Conservation (phyloP, 2,329 filamentous ascomycete genomes). For the Ceratocystis lukuohia region DNA sequence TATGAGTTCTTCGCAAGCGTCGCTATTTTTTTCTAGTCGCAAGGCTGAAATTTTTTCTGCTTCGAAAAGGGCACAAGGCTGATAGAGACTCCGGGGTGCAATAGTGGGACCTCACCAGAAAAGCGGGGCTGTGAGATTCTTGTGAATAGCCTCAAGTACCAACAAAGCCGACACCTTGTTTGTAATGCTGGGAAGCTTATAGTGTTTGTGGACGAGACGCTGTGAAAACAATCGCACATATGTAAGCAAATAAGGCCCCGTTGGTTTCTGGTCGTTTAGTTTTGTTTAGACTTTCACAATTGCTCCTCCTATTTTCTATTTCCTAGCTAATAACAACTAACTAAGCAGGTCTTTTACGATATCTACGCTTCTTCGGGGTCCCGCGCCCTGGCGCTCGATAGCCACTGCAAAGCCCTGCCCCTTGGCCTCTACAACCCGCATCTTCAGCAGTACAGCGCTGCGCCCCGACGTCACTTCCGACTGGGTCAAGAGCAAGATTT, state of each 20-base stretch:
- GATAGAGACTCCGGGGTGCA: neutral
- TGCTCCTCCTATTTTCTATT: neutral
- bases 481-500: constrained; percentile 15
- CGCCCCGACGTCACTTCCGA: neutral
- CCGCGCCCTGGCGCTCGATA: neutral
- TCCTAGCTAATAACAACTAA: neutral
- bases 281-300: too few species aligned
- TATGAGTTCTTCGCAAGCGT: neutral
- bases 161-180: neutral
- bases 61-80: constrained; percentile 9
- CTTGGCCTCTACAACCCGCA: neutral
- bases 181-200: too few species aligned
- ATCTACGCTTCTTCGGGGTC: constrained; percentile 13
- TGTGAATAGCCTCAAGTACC: constrained; percentile 9
- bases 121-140: constrained; percentile 12
- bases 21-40: constrained; percentile 8
- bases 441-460: constrained; percentile 12
- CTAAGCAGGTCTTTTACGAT: constrained; percentile 8
- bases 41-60: constrained; percentile 14
- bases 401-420: neutral
- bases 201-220: neutral
- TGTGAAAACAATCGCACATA: neutral
- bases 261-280: too few species aligned
- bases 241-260: neutral
- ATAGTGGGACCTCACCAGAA: neutral